phyloP scores from a whole-genome alignment of 805 yeast species.

The Wickerhamomyces bisporus region DNA sequence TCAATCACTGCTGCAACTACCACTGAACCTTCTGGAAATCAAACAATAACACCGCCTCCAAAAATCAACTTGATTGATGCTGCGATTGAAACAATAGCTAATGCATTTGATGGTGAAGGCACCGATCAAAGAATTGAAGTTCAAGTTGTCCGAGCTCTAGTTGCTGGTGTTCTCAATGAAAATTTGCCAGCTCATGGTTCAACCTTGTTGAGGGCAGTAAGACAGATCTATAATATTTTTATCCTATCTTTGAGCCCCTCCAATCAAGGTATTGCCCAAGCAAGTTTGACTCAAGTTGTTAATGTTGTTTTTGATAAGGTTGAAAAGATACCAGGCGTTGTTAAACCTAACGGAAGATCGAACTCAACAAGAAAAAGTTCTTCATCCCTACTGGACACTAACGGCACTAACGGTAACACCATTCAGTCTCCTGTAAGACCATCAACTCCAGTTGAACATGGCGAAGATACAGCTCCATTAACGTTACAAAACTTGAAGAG shows the following conservation, averaged over 20 bases:
- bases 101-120: slow-evolving; percentile 87
- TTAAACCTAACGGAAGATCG: background rate
- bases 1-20: slow-evolving; percentile 22
- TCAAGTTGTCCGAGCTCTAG: slow-evolving; percentile 87
- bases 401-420: no score
- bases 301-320: slow-evolving; percentile 78
- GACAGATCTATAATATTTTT: slow-evolving; percentile 91
- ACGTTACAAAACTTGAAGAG: slow-evolving; percentile 59
- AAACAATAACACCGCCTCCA: slow-evolving; percentile 47
- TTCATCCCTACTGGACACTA: slow-evolving; percentile 12
- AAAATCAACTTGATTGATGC: slow-evolving; percentile 65
- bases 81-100: slow-evolving; percentile 77
- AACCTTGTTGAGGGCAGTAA: slow-evolving; percentile 78
- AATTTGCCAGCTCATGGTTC: slow-evolving; percentile 86
- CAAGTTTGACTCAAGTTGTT: slow-evolving; percentile 86
- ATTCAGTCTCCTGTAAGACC: background rate
- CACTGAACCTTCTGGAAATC: slow-evolving; percentile 22
- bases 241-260: slow-evolving; percentile 74
- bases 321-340: slow-evolving; percentile 27
- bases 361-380: slow-evolving; percentile 13
- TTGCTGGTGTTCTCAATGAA: slow-evolving; percentile 81
- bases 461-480: slow-evolving; percentile 34
- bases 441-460: slow-evolving; percentile 10
- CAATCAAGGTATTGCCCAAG: slow-evolving; percentile 94
- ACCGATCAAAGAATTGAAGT: slow-evolving; percentile 86